These are phyloP conservation scores for Euclidium syriacum DNA, from an alignment of 345 rosid species.

Conservation along the genomic window DNA sequence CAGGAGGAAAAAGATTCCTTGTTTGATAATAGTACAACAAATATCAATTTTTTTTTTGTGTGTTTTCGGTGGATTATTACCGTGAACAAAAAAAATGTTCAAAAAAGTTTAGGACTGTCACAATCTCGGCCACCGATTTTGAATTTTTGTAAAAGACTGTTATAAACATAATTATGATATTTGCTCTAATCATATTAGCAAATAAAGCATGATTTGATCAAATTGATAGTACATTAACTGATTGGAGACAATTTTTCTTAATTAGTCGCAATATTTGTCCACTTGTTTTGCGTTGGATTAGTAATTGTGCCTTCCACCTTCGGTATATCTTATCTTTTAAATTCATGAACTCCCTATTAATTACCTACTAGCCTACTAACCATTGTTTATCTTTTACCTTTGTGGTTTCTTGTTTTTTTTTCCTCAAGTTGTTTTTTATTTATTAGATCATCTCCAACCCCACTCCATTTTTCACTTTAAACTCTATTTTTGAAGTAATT, in stretches of 20 bases:
- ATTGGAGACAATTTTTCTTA: not conserved
- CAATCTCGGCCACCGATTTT: slow-evolving; percentile 26
- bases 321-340: not conserved
- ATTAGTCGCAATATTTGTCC: not conserved
- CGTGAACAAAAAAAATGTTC: slow-evolving; percentile 4
- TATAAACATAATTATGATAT: slow-evolving; percentile 27
- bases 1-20: not conserved
- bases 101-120: slow-evolving; percentile 19
- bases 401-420: not conserved
- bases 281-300: slow-evolving; percentile 6
- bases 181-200: slow-evolving; percentile 14
- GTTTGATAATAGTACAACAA: not conserved
- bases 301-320: slow-evolving; percentile 28
- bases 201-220: slow-evolving; percentile 25
- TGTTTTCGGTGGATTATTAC: slow-evolving; percentile 15
- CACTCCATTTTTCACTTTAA: no score
- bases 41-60: not conserved
- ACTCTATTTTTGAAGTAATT: no score
- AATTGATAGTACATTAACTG: not conserved
- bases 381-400: no score
- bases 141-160: not conserved
- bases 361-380: slow-evolving; percentile 8
- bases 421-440: no score
- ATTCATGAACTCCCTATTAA: slow-evolving; percentile 2
- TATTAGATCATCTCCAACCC: no score